Conservation (phyloP, 78 protist genomes). For the Speleostelium caveatum region DNA sequence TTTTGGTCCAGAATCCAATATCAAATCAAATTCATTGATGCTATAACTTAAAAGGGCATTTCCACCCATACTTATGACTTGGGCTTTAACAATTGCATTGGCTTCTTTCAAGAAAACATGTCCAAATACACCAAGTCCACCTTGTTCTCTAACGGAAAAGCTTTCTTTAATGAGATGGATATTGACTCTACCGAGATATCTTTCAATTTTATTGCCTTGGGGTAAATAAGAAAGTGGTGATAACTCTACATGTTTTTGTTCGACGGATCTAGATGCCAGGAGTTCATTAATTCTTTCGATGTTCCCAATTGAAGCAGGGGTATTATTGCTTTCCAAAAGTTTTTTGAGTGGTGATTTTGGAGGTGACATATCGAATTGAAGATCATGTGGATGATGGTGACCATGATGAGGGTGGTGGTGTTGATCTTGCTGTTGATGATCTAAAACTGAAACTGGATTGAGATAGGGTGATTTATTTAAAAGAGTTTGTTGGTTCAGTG, state of each 20-base stretch:
- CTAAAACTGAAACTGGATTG: background rate
- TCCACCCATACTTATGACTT: constrained; percentile 80
- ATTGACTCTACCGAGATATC: constrained; percentile 77
- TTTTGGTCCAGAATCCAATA: constrained; percentile 73
- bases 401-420: background rate
- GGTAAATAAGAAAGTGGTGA: constrained; percentile 83
- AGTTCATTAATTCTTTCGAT: constrained; percentile 14
- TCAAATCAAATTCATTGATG: constrained; percentile 56
- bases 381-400: background rate
- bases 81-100: constrained; percentile 72
- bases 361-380: constrained; percentile 77
- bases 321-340: constrained; percentile 7
- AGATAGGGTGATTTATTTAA: background rate
- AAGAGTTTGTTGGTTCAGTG: background rate
- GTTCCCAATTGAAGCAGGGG: background rate
- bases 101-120: constrained; percentile 83
- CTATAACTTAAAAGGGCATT: constrained; percentile 78
- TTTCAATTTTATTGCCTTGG: background rate
- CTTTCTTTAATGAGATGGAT: constrained; percentile 83
- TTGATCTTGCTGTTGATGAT: background rate
- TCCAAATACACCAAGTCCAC: constrained; percentile 83
- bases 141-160: constrained; percentile 74
- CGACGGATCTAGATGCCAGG: constrained; percentile 8
- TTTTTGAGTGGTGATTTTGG: constrained; percentile 71
- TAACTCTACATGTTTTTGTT: constrained; percentile 49